Base-by-base conservation (phyloP, 345 rosid genomes). In the Jatropha curcas region DNA sequence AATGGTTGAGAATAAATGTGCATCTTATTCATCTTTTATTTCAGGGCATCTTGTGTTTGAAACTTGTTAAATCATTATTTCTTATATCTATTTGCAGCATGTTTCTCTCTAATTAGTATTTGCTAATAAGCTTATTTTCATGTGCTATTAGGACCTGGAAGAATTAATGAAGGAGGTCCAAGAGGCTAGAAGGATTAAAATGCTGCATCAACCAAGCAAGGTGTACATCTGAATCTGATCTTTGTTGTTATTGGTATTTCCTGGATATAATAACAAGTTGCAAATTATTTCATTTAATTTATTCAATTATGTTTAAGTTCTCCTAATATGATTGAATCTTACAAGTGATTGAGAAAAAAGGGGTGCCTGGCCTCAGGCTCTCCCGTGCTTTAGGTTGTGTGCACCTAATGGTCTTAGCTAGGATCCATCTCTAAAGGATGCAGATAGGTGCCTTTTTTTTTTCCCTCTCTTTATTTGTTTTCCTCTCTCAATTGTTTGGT, bases 181-280 rank as follows among this genome's bases (percentile, higher is more conserved):
- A 85, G 95, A 91, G 81, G 98, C 99, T 77, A 89, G 99, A 82
- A 86, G 98, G 75, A 96, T 96, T 84, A 91, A 90, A 84, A 91
- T 96, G 98, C 84, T 96, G 83, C 99, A 96, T 84, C 97, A 88
- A 81, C 97, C 99, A 73, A 96, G 98, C 94, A 91, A 87, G 98
- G 99, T 96, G 35, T 60, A 65, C 77, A 67, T 67, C 34, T 17
- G 45, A 65, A 67, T 67, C 34, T 17, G 45, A 65, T 60, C 53
- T 64, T 53, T 73, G 60, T 14, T 72, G 14, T 35, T 78, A 71
- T 9, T 71, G 30, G 51, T 60, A 8, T 45, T 78, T 79, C 13
- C 34, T 16, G 22, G 1, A 24, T 4, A 19, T 45, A 31, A 8
- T 45, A 24, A 14, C 28, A 46, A 27, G 46, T 22, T 13, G 0